Evolutionary conservation across 345 rosid genomes (phyloP).

Genomic region (Linum tenue): DNA sequence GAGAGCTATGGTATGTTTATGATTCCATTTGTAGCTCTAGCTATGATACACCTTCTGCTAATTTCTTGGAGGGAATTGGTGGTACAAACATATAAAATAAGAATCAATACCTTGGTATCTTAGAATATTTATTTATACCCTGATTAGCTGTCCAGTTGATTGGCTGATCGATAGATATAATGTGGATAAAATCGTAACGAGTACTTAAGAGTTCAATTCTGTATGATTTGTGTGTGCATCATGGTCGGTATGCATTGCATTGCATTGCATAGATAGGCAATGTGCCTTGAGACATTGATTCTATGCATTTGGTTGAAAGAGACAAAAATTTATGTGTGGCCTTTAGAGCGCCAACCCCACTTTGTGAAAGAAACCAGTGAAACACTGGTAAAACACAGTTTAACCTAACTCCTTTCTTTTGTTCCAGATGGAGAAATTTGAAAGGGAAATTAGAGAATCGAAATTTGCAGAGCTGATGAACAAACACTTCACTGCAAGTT

Average conservation of each 20-base stretch:
- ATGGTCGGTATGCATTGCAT: neutral
- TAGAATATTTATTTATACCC: too few species aligned
- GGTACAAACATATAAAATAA: neutral
- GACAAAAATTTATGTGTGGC: too few species aligned
- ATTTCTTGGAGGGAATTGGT: neutral
- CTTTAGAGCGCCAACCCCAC: neutral
- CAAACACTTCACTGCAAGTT: conserved; percentile 98
- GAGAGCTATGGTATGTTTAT: conserved; percentile 71
- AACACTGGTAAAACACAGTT: neutral
- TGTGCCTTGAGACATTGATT: neutral
- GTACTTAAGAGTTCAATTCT: too few species aligned
- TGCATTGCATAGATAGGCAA: neutral
- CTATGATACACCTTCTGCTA: neutral
- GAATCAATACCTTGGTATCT: too few species aligned
- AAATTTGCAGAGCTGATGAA: conserved; percentile 92
- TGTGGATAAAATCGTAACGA: too few species aligned
- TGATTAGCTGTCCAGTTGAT: too few species aligned
- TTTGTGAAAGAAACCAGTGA: neutral
- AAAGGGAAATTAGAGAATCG: conserved; percentile 81
- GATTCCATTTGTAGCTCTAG: neutral
- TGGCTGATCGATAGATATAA: too few species aligned
- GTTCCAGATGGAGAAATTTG: conserved; percentile 82
- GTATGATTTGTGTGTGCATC: too few species aligned
- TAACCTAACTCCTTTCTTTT: conserved; percentile 4
- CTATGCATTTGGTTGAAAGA: too few species aligned